Evolutionary conservation across 441 rosid species (phyloP).

Genomic region (Populus hybrid): DNA sequence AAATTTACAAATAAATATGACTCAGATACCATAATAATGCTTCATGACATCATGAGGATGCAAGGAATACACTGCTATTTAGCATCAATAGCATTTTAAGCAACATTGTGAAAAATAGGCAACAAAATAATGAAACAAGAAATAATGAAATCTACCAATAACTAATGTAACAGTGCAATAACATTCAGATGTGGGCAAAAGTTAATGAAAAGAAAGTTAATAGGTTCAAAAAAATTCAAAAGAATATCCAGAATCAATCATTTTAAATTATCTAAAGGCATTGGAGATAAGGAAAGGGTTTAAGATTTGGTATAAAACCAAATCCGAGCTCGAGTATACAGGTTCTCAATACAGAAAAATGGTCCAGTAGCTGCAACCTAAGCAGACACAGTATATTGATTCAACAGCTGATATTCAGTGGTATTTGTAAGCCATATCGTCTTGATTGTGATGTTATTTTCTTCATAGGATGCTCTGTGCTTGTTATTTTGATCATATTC

Average conservation of each 20-base stretch:
- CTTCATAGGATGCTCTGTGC: background rate
- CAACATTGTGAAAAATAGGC: background rate
- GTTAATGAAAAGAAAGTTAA: background rate
- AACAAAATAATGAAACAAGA: no score
- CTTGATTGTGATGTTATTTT: background rate
- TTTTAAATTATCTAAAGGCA: background rate
- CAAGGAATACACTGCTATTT: background rate
- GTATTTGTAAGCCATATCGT: background rate
- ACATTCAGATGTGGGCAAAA: background rate
- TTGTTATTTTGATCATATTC: no score
- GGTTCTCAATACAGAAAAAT: background rate
- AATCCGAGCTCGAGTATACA: background rate
- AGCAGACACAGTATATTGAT: background rate
- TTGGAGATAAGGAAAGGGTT: background rate
- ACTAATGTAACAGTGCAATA: background rate
- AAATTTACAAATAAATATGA: background rate
- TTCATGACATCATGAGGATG: background rate
- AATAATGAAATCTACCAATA: no score
- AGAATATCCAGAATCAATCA: background rate
- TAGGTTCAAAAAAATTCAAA: background rate
- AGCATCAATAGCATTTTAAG: background rate
- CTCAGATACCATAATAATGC: background rate
- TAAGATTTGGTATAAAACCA: background rate
- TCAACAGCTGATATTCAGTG: background rate
- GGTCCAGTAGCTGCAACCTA: background rate